Conservation (phyloP, 805 yeast genomes). For the Kluyveromyces starmeri region DNA sequence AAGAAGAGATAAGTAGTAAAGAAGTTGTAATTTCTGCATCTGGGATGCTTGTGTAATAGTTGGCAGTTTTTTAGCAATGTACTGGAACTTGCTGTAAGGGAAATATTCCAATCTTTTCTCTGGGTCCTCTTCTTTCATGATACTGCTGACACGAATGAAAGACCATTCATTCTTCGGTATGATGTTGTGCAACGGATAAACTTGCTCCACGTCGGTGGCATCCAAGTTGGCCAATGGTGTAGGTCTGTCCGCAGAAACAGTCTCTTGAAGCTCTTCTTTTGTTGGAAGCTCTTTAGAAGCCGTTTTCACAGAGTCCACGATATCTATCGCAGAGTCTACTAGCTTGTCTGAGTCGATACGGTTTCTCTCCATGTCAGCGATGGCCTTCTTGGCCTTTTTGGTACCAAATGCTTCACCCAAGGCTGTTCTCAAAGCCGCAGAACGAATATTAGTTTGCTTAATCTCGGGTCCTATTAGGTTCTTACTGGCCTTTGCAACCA, state of each 20-base stretch:
- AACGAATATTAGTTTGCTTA: conserved; percentile 42
- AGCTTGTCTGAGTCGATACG: conserved; percentile 78
- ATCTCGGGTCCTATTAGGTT: conserved; percentile 53
- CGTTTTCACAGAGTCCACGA: conserved; percentile 67
- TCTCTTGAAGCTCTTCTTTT: conserved; percentile 48
- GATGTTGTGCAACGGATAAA: conserved; percentile 66
- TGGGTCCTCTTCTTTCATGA: conserved; percentile 45
- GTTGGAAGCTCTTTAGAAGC: conserved; percentile 70
- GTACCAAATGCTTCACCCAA: conserved; percentile 97
- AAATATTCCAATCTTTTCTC: conserved; percentile 46
- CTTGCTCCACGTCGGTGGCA: conserved; percentile 76
- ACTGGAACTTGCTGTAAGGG: conserved; percentile 54
- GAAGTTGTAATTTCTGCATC: conserved; percentile 51
- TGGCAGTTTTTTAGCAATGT: conserved; percentile 41
- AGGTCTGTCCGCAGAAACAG: conserved; percentile 62
- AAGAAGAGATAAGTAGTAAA: conserved; percentile 74
- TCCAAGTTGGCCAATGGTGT: conserved; percentile 69
- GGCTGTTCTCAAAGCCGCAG: conserved; percentile 60
- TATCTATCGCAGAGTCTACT: conserved; percentile 65
- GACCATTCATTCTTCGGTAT: conserved; percentile 60
- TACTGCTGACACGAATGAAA: conserved; percentile 53
- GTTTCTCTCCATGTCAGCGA: conserved; percentile 71
- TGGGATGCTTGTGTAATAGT: conserved; percentile 36
- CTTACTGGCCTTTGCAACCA: conserved; percentile 53
- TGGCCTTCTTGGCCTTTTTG: conserved; percentile 87